A percentile compares a stretch with the other conserved stretches of the same genome.
phyloP scores from a whole-genome alignment of 371 early-diverging fungal genomes.

The Choanephora cucurbitarum region DNA sequence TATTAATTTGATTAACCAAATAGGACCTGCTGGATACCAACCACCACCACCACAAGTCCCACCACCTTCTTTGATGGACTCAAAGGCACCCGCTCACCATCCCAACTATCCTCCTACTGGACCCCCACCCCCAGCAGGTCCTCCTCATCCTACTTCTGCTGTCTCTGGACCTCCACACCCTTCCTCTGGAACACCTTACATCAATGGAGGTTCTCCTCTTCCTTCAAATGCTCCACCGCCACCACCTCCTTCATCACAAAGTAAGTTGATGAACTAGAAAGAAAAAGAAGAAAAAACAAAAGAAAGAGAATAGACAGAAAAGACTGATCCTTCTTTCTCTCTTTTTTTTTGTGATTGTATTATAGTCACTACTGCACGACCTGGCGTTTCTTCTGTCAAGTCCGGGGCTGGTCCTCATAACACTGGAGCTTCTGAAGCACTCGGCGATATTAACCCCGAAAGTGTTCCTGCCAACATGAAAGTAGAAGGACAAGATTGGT shows the following conservation, averaged over 20 bases:
- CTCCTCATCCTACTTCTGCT: conserved; percentile 21
- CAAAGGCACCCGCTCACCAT: conserved; percentile 32
- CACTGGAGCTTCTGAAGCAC: conserved; percentile 21
- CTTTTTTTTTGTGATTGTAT: too few species aligned
- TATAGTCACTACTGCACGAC: conserved; percentile 29
- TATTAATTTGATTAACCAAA: too few species aligned
- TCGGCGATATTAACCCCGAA: conserved; percentile 85
- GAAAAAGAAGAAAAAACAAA: too few species aligned
- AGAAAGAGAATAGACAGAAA: too few species aligned
- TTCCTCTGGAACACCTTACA: conserved; percentile 34
- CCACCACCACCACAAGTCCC: conserved; percentile 20
- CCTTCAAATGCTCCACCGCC: conserved; percentile 44
- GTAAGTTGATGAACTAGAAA: conserved; percentile 21
- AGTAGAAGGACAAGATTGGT: conserved; percentile 92
- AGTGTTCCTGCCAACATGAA: conserved; percentile 78
- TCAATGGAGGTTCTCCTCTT: conserved; percentile 44
- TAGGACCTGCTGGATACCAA: conserved; percentile 33
- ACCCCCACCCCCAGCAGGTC: conserved; percentile 19
- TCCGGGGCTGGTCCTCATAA: conserved; percentile 41
- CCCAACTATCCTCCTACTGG: conserved; percentile 25
- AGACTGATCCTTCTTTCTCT: not conserved
- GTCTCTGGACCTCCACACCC: conserved; percentile 34
- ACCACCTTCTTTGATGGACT: conserved; percentile 32
- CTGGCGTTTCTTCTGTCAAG: conserved; percentile 30
- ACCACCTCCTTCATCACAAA: conserved; percentile 28